These are phyloP conservation scores for Tolypocladium cylindrosporum DNA, from an alignment of 2,329 filamentous ascomycete species.

Conservation along the genomic window DNA sequence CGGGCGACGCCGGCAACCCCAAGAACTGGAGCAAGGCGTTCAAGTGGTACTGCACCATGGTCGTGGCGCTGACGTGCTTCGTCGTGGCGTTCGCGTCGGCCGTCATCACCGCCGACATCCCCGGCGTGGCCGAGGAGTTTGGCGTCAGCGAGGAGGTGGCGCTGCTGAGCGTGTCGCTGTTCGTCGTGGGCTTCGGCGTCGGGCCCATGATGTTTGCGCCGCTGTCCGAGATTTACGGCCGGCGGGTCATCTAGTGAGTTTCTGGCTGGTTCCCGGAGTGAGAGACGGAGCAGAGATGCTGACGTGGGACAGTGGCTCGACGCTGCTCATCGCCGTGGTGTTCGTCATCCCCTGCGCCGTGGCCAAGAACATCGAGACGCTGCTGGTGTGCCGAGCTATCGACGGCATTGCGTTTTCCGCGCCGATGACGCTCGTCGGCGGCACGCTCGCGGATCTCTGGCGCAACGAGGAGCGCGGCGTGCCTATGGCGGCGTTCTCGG, in stretches of 20 bases:
- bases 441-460: slow-evolving; percentile 78
- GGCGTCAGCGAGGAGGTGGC: slow-evolving; percentile 61
- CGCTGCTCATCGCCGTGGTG: slow-evolving; percentile 59
- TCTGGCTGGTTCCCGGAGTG: too few species aligned
- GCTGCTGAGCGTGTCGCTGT: slow-evolving; percentile 62
- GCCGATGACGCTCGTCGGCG: slow-evolving; percentile 78
- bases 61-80: slow-evolving; percentile 67
- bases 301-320: slow-evolving; percentile 34
- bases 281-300: slow-evolving; percentile 2
- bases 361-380: slow-evolving; percentile 63
- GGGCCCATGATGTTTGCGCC: slow-evolving; percentile 76
- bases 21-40: slow-evolving; percentile 74
- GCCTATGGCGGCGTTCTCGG: slow-evolving; percentile 78
- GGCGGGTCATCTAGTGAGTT: slow-evolving; percentile 56
- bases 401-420: slow-evolving; percentile 79
- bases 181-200: slow-evolving; percentile 74
- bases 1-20: slow-evolving; percentile 65
- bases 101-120: slow-evolving; percentile 69
- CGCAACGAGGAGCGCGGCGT: slow-evolving; percentile 73
- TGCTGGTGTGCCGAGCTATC: slow-evolving; percentile 66
- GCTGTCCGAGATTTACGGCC: slow-evolving; percentile 63
- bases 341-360: slow-evolving; percentile 77
- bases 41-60: slow-evolving; percentile 83
- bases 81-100: slow-evolving; percentile 62
- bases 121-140: slow-evolving; percentile 53